Conservation (phyloP, 2,329 filamentous ascomycete species). For the Calonectria pauciramosa region DNA sequence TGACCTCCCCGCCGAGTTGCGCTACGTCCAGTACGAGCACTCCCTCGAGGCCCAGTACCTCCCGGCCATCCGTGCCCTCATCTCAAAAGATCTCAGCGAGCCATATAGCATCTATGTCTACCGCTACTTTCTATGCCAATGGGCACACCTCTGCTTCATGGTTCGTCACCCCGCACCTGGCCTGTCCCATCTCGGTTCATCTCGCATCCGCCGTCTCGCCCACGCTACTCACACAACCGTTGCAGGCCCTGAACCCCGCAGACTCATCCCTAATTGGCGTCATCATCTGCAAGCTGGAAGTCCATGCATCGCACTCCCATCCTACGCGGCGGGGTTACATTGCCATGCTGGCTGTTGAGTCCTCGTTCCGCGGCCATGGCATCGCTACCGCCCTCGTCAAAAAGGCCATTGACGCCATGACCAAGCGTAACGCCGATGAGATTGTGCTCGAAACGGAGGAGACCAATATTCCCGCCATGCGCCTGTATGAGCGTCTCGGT, state of each 20-base stretch:
- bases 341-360: constrained; percentile 95
- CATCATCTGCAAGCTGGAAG: constrained; percentile 94
- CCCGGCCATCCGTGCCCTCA: constrained; percentile 89
- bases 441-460: constrained; percentile 97
- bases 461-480: constrained; percentile 89
- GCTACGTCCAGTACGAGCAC: constrained; percentile 75
- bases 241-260: constrained; percentile 70
- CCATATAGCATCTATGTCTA: constrained; percentile 99
- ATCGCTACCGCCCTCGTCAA: constrained; percentile 92
- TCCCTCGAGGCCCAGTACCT: constrained; percentile 75
- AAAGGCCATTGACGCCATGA: constrained; percentile 93
- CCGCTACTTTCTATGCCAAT: constrained; percentile 97
- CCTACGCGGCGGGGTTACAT: constrained; percentile 90
- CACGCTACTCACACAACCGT: constrained; percentile 19
- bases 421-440: constrained; percentile 86
- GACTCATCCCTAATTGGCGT: constrained; percentile 83
- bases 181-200: neutral
- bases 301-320: constrained; percentile 84
- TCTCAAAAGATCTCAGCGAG: constrained; percentile 96
- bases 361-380: constrained; percentile 83
- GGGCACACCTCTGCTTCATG: constrained; percentile 98
- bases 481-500: constrained; percentile 91
- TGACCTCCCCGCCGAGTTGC: constrained; percentile 61
- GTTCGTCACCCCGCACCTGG: constrained; percentile 58
- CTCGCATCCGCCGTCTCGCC: neutral